Evolutionary conservation across 192 early-diverging fungal genomes (phyloP).

Genomic region (Pilobolus umbonatus): DNA sequence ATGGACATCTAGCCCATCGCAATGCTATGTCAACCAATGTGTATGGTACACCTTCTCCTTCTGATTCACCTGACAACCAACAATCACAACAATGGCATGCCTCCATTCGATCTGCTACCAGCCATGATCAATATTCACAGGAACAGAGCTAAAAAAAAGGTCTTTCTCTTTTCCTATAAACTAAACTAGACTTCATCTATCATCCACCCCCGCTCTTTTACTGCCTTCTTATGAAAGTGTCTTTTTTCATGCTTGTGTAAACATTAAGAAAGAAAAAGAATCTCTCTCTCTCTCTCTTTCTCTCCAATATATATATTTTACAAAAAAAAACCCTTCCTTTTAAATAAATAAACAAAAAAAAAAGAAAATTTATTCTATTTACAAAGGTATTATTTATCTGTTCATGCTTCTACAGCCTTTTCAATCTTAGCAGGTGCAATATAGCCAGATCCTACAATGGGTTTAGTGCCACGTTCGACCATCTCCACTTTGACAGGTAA

Average conservation of each 20-base stretch:
- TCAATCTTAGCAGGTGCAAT: conserved; percentile 11
- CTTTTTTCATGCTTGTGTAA: too few species aligned
- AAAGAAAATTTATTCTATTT: too few species aligned
- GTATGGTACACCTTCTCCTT: conserved; percentile 31
- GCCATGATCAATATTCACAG: conserved; percentile 1
- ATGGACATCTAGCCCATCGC: conserved; percentile 25
- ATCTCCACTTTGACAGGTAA: conserved; percentile 69
- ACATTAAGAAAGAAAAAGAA: neutral
- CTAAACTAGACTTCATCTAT: neutral
- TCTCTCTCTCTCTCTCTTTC: neutral
- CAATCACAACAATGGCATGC: conserved; percentile 13
- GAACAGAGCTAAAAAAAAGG: neutral
- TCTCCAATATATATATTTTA: neutral
- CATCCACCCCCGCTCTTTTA: neutral
- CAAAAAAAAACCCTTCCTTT: neutral
- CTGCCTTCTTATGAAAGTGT: neutral
- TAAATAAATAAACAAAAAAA: neutral
- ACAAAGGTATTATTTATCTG: too few species aligned
- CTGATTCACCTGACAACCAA: conserved; percentile 15
- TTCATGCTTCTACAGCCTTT: neutral
- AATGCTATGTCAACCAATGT: neutral
- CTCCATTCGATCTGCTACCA: conserved; percentile 11
- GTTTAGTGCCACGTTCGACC: conserved; percentile 48
- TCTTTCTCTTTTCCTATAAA: neutral
- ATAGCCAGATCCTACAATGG: conserved; percentile 36